Conservation (phyloP, 257 asterid genomes). For the Solanum lycopersicoides region DNA sequence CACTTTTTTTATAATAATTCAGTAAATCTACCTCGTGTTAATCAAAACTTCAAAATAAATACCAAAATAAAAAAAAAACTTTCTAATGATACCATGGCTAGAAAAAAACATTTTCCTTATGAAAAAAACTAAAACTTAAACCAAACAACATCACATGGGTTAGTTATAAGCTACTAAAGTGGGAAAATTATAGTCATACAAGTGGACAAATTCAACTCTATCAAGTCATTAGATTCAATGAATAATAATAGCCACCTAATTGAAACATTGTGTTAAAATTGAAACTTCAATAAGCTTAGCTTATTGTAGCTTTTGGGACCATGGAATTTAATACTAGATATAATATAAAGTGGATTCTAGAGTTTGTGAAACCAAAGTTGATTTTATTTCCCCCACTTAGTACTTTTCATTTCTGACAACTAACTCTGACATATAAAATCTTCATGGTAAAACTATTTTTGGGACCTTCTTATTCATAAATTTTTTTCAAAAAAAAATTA, state of each 20-base stretch:
- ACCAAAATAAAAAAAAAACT: neutral
- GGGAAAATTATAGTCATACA: neutral
- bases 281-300: neutral
- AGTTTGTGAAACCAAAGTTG: slow-evolving; percentile 22
- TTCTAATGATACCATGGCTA: neutral
- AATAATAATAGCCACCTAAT: neutral
- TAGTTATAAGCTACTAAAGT: neutral
- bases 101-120: neutral
- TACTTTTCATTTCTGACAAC: slow-evolving; percentile 17
- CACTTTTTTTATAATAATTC: neutral
- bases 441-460: neutral
- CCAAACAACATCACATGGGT: neutral
- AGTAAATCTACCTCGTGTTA: neutral
- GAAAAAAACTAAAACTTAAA: neutral
- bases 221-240: neutral
- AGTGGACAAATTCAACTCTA: neutral
- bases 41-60: neutral
- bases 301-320: neutral
- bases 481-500: neutral
- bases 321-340: neutral
- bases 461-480: neutral
- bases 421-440: slow-evolving; percentile 27
- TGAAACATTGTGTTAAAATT: neutral
- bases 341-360: slow-evolving; percentile 10
- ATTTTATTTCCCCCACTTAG: slow-evolving; percentile 6